Base-by-base conservation (phyloP, 169 alveolate genomes). In the Plasmodium vinckei region DNA sequence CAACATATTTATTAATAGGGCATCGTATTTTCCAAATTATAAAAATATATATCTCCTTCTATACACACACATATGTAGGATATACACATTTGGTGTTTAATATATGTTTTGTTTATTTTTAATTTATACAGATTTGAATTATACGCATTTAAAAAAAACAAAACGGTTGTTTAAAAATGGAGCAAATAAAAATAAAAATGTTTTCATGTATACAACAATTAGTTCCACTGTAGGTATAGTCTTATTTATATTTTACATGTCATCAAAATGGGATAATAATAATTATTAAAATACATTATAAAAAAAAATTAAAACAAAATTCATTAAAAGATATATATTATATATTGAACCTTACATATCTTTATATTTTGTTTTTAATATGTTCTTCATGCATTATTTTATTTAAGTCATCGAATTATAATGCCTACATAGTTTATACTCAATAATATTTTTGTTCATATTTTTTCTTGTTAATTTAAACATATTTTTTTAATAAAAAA, bases 241-340 rank as follows among this genome's bases (percentile, higher is more conserved):
- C 15, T 82, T 61, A 60, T 82, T 57, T 63, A 84, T 82, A 7
- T 82, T 65, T 57, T 68, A 42, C 47, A 12, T 82, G 57, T 67
- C 90, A 56, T 47, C 84, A 65, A 70, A 82, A 27, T 65, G 84
- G 90, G 57, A 82, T 44, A 53, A 63, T 64, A 47, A 77, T 68
- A 9, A 15, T 17, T 63, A 77, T 54, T 75, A 64, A 54, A 47
- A 61, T 33, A 44, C 21, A 51, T n/a, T 17, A 72, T 15, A 57
- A 15, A 9, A 53, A 23, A 53, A n/a, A 25, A 77, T 5, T 21
- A 0, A 63, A 46, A 23, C 27, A 4, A 15, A 5, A 21, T 23
- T 47, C 47, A 19, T 69, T 13, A 67, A 65, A 33, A 33, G 42
- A 33, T 5, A 9, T 59, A 15, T 59, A 33, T 33, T 33, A 33